Evolutionary conservation across 805 yeast genomes (phyloP).

Genomic region (Ogataea polymorpha): DNA sequence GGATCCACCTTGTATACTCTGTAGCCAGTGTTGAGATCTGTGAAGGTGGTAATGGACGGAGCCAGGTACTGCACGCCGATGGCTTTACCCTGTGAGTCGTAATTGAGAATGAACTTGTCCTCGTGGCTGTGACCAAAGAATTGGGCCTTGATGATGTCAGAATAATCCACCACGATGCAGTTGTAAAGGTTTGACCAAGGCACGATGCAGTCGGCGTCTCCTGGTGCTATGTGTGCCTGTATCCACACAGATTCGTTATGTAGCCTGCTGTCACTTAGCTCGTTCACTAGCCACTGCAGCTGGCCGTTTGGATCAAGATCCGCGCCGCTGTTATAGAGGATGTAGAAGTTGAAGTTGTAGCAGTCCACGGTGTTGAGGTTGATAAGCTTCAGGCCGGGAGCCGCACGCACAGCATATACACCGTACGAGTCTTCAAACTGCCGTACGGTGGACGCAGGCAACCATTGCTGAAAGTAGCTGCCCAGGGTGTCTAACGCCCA

Average conservation of each 20-base stretch:
- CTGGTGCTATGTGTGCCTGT: conserved; percentile 1
- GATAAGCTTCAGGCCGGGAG: conserved; percentile 1
- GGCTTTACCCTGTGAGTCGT: background rate
- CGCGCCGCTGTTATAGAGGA: background rate
- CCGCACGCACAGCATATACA: background rate
- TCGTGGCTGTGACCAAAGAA: conserved; percentile 3
- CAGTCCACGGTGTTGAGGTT: conserved; percentile 1
- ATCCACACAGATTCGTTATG: background rate
- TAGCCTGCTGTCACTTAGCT: background rate
- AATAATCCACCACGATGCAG: background rate
- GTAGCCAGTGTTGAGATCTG: conserved; percentile 4
- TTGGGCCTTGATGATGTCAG: conserved; percentile 4
- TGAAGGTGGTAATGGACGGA: conserved; percentile 1
- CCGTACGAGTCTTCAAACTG: background rate
- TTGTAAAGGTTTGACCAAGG: conserved; percentile 4
- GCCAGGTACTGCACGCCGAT: conserved; percentile 1
- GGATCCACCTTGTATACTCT: conserved; percentile 3
- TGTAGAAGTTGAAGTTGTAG: conserved; percentile 1
- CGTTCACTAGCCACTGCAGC: conserved; percentile 2
- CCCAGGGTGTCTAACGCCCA: conserved; percentile 1
- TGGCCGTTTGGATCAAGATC: conserved; percentile 1
- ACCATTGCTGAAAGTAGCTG: background rate
- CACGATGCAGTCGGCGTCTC: background rate
- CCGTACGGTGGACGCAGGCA: background rate
- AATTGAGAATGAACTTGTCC: conserved; percentile 1